These are phyloP conservation scores for Solanum dulcamara DNA, from an alignment of 257 asterid species.

Conservation along the genomic window DNA sequence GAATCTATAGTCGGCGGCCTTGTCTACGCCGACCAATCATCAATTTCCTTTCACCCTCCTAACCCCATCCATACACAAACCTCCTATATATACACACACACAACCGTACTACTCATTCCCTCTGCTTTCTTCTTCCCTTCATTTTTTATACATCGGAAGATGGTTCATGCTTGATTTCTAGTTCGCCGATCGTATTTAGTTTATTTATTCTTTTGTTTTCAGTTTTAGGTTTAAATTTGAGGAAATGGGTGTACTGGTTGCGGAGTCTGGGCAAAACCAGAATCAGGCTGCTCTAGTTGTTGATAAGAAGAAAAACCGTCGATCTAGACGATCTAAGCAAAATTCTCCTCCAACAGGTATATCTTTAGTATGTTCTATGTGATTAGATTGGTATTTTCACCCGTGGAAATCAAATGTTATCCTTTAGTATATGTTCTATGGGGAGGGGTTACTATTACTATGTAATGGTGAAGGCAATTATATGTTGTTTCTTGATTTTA, in stretches of 20 bases:
- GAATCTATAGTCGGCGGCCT: constrained; percentile 25
- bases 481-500: background rate
- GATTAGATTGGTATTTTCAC: background rate
- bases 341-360: constrained; percentile 19
- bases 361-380: background rate
- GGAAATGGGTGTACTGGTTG: constrained; percentile 11
- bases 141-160: constrained; percentile 21
- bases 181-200: background rate
- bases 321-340: constrained; percentile 39
- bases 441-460: no score
- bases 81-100: background rate
- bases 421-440: background rate
- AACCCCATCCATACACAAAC: background rate
- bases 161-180: background rate
- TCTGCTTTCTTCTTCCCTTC: constrained; percentile 9
- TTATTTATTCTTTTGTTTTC: background rate
- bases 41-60: constrained; percentile 5
- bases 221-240: background rate
- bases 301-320: constrained; percentile 35
- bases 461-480: background rate
- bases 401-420: background rate
- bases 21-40: constrained; percentile 31
- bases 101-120: background rate
- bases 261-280: constrained; percentile 4
- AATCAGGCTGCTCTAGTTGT: constrained; percentile 1